A percentile compares a stretch with the other conserved stretches of the same genome.
Evolutionary conservation across 371 early-diverging fungal genomes (phyloP).

Genomic region (Caulochytrium protostelioides): DNA sequence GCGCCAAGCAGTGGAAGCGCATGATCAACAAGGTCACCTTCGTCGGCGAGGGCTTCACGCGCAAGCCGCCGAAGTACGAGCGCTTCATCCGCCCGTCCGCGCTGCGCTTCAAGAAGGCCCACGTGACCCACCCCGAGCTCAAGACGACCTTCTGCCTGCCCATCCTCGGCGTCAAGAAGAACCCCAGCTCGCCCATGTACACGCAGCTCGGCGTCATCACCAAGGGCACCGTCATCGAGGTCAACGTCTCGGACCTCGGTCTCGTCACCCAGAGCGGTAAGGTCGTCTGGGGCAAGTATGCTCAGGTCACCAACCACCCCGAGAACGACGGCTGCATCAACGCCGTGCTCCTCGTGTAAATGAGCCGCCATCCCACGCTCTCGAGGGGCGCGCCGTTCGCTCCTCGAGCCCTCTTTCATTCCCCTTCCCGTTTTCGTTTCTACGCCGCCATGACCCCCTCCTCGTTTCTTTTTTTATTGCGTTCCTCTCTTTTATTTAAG

Average conservation of each 20-base stretch:
- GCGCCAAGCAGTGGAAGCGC: conserved; percentile 94
- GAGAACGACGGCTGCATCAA: conserved; percentile 77
- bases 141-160: conserved; percentile 96
- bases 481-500: too few relatives aligned
- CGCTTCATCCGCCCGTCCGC: conserved; percentile 99
- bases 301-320: conserved; percentile 90
- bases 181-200: conserved; percentile 92
- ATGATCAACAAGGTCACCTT: conserved; percentile 99
- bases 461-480: neutral
- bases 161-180: conserved; percentile 98
- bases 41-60: conserved; percentile 97
- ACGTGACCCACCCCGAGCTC: conserved; percentile 98
- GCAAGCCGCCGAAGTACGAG: conserved; percentile 99
- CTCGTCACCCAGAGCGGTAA: conserved; percentile 95
- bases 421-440: neutral
- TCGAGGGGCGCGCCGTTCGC: too few relatives aligned
- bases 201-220: conserved; percentile 97
- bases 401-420: neutral
- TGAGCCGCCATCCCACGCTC: neutral
- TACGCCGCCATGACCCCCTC: neutral
- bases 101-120: conserved; percentile 95
- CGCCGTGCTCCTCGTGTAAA: conserved; percentile 73
- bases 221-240: conserved; percentile 98
- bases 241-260: conserved; percentile 93
- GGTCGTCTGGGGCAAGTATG: conserved; percentile 99